Percentiles rank a stretch among this genome's conserved stretches.
phyloP scores from a whole-genome alignment of 352 stramenopile species.

The Globisporangium recalcitrans region DNA sequence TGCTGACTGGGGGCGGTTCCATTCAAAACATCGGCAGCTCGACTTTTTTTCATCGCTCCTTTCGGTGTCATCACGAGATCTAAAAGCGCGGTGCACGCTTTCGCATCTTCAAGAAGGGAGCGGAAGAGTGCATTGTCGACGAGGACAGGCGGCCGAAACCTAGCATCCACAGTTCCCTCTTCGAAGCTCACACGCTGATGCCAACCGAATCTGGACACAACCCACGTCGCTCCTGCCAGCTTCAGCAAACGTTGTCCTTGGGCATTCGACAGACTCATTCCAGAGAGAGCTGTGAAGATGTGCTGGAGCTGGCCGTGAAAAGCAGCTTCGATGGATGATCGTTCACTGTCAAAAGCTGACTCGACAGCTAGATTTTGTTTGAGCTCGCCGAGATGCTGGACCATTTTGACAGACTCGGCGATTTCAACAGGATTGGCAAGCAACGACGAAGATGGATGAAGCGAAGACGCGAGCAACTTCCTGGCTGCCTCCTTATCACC shows the following conservation, averaged over 20 bases:
- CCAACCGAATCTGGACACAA: slow-evolving; percentile 18
- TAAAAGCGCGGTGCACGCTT: slow-evolving; percentile 25
- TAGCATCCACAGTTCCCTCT: not conserved
- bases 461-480: slow-evolving; percentile 3
- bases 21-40: slow-evolving; percentile 21
- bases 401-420: slow-evolving; percentile 7
- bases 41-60: slow-evolving; percentile 44
- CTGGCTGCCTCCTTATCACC: not conserved
- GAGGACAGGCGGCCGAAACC: not conserved
- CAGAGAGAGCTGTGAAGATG: slow-evolving; percentile 19
- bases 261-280: slow-evolving; percentile 55
- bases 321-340: not conserved
- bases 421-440: not conserved
- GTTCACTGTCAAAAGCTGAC: not conserved
- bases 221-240: slow-evolving; percentile 39
- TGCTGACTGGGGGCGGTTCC: slow-evolving; percentile 1
- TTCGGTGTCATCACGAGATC: slow-evolving; percentile 46
- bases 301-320: slow-evolving; percentile 15
- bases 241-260: slow-evolving; percentile 52
- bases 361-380: slow-evolving; percentile 1
- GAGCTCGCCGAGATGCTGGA: slow-evolving; percentile 6
- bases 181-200: not conserved
- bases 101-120: slow-evolving; percentile 18
- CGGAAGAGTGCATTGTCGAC: slow-evolving; percentile 17
- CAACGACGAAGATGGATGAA: not conserved